A percentile compares a stretch with the other conserved stretches of the same genome.
Conservation (phyloP, 2,329 filamentous ascomycete species). For the Helotiales sp. region DNA sequence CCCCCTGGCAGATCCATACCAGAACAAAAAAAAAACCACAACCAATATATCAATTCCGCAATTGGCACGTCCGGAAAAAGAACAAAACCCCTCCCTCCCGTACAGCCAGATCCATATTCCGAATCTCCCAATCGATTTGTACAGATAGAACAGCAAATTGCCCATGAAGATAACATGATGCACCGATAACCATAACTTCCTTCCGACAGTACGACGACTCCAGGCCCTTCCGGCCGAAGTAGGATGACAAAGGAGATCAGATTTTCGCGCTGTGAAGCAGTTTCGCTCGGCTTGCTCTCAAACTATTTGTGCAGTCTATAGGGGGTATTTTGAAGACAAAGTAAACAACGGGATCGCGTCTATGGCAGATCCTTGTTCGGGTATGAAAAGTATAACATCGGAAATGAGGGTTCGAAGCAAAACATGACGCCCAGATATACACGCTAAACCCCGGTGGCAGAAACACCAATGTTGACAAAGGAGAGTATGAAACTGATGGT, state of each 20-base stretch:
- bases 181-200: background rate
- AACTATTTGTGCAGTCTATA: constrained; percentile 30
- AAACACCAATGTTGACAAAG: constrained; percentile 26
- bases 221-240: background rate
- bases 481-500: constrained; percentile 26
- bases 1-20: background rate
- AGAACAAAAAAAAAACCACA: background rate
- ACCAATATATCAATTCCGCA: background rate
- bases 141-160: background rate
- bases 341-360: constrained; percentile 21
- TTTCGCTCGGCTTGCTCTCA: constrained; percentile 14
- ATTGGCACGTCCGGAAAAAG: background rate
- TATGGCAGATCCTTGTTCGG: constrained; percentile 22
- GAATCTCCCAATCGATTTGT: background rate
- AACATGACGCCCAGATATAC: constrained; percentile 26
- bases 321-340: constrained; percentile 31
- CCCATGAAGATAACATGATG: background rate
- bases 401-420: constrained; percentile 21
- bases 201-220: background rate
- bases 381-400: constrained; percentile 29
- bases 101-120: background rate
- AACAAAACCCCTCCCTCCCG: background rate
- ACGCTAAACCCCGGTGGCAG: constrained; percentile 18
- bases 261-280: constrained; percentile 14
- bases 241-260: constrained; percentile 12